Conservation (phyloP, 2,329 filamentous ascomycete species). For the Chrysoporthe deuterocubensis region DNA sequence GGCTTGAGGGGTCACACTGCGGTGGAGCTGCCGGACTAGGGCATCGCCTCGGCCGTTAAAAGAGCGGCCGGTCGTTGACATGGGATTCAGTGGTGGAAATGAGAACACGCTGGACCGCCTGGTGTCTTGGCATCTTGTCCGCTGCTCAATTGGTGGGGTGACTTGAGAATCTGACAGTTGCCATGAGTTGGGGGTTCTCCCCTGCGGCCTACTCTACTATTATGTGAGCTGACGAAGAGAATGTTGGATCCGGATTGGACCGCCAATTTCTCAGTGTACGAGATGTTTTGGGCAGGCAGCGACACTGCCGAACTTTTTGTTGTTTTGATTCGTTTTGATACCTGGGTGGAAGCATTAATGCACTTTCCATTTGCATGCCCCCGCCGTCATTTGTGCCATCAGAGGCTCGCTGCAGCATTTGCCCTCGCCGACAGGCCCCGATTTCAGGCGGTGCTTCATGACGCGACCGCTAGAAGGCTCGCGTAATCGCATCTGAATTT, state of each 20-base stretch:
- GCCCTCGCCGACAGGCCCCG: too few species aligned
- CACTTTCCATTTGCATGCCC: neutral
- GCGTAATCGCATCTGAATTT: too few species aligned
- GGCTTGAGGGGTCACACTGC: too few species aligned
- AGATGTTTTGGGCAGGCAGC: neutral
- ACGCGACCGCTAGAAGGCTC: too few species aligned
- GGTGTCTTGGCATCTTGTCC: neutral
- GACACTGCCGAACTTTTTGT: neutral
- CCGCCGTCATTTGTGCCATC: too few species aligned
- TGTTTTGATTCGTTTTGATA: neutral
- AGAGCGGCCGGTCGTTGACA: neutral
- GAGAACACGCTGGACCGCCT: neutral
- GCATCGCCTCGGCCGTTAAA: neutral
- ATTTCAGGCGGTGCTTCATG: too few species aligned
- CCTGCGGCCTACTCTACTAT: neutral
- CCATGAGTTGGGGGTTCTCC: neutral
- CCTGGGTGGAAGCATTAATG: conserved; percentile 1
- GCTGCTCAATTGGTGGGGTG: conserved; percentile 10
- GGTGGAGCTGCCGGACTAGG: neutral
- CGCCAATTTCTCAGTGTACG: neutral
- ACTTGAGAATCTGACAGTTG: neutral
- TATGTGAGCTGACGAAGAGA: neutral
- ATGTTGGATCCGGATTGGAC: neutral
- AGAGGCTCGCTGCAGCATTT: too few species aligned
- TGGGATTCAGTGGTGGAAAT: neutral